Conservation (phyloP, 305 asterid species). For the Fraxinus latifolia region DNA sequence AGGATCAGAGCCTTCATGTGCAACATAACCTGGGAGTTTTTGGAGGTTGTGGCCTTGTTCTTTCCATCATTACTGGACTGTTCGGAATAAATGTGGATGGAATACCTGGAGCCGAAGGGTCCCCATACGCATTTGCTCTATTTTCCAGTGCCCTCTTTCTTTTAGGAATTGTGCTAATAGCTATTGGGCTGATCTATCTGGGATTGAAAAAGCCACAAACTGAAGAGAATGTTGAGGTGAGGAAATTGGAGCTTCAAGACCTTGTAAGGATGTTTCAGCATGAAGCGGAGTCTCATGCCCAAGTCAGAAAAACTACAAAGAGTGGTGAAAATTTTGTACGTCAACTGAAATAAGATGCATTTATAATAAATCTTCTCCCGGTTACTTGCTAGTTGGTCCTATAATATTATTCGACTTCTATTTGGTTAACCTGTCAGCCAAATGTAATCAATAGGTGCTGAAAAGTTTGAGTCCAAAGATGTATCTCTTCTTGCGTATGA, state of each 20-base stretch:
- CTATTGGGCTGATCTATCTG: slow-evolving; percentile 37
- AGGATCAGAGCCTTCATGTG: slow-evolving; percentile 47
- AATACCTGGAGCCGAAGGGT: slow-evolving; percentile 34
- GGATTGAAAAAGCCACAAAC: slow-evolving; percentile 37
- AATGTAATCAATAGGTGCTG: background rate
- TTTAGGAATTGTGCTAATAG: slow-evolving; percentile 41
- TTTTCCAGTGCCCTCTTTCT: slow-evolving; percentile 34
- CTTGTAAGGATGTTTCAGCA: slow-evolving; percentile 44
- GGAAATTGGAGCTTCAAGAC: slow-evolving; percentile 46
- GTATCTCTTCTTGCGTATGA: background rate
- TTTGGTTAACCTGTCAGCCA: background rate
- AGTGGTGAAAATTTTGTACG: slow-evolving; percentile 29
- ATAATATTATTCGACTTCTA: background rate
- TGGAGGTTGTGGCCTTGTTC: slow-evolving; percentile 50
- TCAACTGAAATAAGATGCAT: slow-evolving; percentile 1
- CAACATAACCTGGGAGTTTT: slow-evolving; percentile 54
- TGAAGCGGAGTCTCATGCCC: slow-evolving; percentile 52
- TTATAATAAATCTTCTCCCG: background rate
- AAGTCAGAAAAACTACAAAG: slow-evolving; percentile 35
- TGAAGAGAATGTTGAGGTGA: slow-evolving; percentile 42
- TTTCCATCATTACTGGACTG: slow-evolving; percentile 41
- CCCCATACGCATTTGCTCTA: slow-evolving; percentile 43
- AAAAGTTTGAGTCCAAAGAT: background rate
- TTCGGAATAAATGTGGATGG: slow-evolving; percentile 52
- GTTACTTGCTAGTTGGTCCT: background rate